A percentile compares a stretch with the other conserved stretches of the same genome.
Conservation (phyloP, 495 filamentous ascomycete species). For the Hyaloscypha finlandica region DNA sequence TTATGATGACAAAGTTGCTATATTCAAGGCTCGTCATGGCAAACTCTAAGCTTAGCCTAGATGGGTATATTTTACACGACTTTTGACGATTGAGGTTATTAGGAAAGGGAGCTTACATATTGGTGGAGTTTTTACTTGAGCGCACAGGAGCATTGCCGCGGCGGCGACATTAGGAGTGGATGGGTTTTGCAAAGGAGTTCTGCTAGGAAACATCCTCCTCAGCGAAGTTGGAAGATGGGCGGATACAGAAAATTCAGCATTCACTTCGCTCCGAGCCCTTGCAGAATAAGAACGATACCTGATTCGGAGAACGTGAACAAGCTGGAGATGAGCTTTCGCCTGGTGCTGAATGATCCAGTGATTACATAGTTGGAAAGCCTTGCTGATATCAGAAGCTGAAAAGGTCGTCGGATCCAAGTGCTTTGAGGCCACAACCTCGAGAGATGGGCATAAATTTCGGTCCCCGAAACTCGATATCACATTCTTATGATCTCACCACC, state of each 20-base stretch:
- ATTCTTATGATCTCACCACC: not conserved
- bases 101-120: slow-evolving; percentile 24
- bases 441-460: not conserved
- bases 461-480: not conserved
- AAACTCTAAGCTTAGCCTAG: slow-evolving; percentile 22
- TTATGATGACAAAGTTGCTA: slow-evolving; percentile 84
- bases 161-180: slow-evolving; percentile 8
- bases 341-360: not conserved
- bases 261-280: not conserved
- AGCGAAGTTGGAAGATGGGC: not conserved
- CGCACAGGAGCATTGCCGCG: slow-evolving; percentile 22
- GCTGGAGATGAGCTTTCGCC: not conserved
- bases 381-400: not conserved
- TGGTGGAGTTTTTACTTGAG: slow-evolving; percentile 26
- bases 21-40: slow-evolving; percentile 43
- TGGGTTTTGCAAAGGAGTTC: slow-evolving; percentile 26
- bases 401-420: not conserved
- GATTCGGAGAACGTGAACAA: not conserved
- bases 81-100: not conserved
- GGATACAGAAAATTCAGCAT: slow-evolving; percentile 1
- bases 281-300: not conserved
- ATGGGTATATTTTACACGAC: not conserved
- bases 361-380: not conserved
- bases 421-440: not conserved
- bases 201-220: slow-evolving; percentile 10